Evolutionary conservation across 2,329 filamentous ascomycete genomes (phyloP), one percentile per base, ranked within the genome.

Genomic region (Cladobotryum protrusum): DNA sequence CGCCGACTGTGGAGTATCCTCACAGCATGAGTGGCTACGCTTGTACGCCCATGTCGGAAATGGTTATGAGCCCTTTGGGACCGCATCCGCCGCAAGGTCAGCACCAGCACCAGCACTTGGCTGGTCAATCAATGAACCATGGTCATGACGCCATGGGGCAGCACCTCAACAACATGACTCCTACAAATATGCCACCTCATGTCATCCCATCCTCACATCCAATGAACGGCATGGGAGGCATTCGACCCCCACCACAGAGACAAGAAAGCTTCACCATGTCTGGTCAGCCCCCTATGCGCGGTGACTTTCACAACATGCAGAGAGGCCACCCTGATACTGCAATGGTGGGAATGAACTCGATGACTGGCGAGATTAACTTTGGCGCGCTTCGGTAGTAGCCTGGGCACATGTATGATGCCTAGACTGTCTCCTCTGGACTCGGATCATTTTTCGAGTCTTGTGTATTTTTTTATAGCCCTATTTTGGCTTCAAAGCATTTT

Each of bases 11-110:
- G 49, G 79, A 81, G 4, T 77, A 78, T 53, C 57, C 69, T 2
- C 71, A 75, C 32, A 59, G 59, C 47, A 63, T 78, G 46, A 63
- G 64, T 35, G 72, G 73, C 3, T 81, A 74, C 24, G 56, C 56
- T 45, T 69, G 62, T 33, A 70, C 67, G 17, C 64, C 74, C 9
- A 76, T 81, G 54, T 65, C 74, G 1, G 78, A 81, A 7, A 75
- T 81, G 63, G 70, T 77, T 36, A 76, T 81, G 69, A 77, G 68
- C 34, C 73, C 74, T 1, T 65, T 79, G 47, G 68, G 70, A 29
- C 62, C 59, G 17, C 7, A 58, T 61, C 51, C 55, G 5, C 51
- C 64, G 1, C 56, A 54, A 19, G 55, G 54, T 9, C 62, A 59
- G 17, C 62, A 63, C 14, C 59, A 57, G 3, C 58, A 58, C 37